Evolutionary conservation across 805 yeast species (phyloP), one percentile per base, ranked within the genome.

Genomic region (Candida corydali): DNA sequence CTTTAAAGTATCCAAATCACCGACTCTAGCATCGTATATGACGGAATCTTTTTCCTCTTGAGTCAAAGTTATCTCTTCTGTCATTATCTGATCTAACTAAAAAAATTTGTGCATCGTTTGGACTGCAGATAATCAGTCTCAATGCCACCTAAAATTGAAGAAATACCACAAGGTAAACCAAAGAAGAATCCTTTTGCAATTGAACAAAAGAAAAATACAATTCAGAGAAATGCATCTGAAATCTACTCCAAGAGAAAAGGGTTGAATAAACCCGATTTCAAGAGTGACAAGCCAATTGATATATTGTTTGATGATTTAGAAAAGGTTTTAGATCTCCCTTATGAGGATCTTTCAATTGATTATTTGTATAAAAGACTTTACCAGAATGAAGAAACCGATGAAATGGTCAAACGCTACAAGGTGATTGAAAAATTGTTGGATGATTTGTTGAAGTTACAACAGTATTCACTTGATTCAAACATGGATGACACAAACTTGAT

Each of bases 11-110:
- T 82, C 95, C 30, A 87, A 58, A 49, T 91, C 98, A 5, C 97
- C 97, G 22, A 72, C 80, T 55, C 99, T 76, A 29, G 96, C 86
- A 50, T 86, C 95, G 39, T 79, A 80, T 32, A 88, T 70, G 38
- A 89, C 76, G 34, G 83, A 80, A 44, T 86, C 96, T 65, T 78
- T 80, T 49, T 88, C 95, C 46, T 88, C 96, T 54, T 78, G 85
- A 5, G 72, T 57, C 24, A 76, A 61, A 9, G 6, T 19, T 24
- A 23, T 32, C 11, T 32, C 29, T 5, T 11, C 12, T 25, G n/a
- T n/a, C n/a, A n/a, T n/a, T n/a, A n/a, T n/a, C n/a, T 23, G 17
- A n/a, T 5, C 15, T 25, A 15, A 25, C 12, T 4, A 28, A 16
- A 8, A 16, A 28, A 28, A 4, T 28, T 28, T 28, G 17, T 14